Base-by-base conservation (phyloP, 305 asterid species). In the Ajuga reptans region DNA sequence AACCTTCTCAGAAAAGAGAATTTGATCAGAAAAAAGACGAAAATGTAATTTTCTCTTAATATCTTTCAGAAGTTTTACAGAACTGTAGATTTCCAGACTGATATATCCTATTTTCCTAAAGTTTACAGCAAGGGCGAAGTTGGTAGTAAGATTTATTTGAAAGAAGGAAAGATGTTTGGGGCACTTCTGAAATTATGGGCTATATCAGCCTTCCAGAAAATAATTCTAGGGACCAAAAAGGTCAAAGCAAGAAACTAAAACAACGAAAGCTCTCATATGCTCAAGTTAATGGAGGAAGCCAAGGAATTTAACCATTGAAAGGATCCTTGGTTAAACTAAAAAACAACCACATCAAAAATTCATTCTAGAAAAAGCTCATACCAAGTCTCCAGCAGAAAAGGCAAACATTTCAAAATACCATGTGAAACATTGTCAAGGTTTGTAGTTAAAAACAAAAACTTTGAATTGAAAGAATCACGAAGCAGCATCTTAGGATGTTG, bases 1-100 rank as follows among this genome's bases (percentile, higher is more conserved):
- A 6, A 33, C 61, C 8, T 71, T 74, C 9, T 16, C 6, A 34
- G 29, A 65, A 49, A 76, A 27, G 53, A 42, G 53, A 69, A 43
- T 1, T 2, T 43, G 71, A 45, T 12, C 69, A 52, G 21, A 60
- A 53, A 21, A 39, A 14, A 52, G 36, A 73, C 66, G 52, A 58
- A 16, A 41, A 31, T 9, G 27, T 29, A 9, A 9, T 15, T 55
- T 65, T 59, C 31, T 6, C 11, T 37, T 39, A 16, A 14, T 43
- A 55, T 55, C 16, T 9, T 15, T 39, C 66, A n/a, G 21, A 64
- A 21, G 45, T 50, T 56, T 29, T 3, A 45, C 17, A 7, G 69
- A 47, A 71, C 27, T 45, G 9, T 9, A 65, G 33, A 64, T 37
- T n/a, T 53, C 64, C 45, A n/a, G 42, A 59, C 46, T 18, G 62